A percentile compares a stretch with the other conserved stretches of the same genome.
Evolutionary conservation across 2,329 filamentous ascomycete species (phyloP).

Genomic region (Ophiostoma tasmaniense): DNA sequence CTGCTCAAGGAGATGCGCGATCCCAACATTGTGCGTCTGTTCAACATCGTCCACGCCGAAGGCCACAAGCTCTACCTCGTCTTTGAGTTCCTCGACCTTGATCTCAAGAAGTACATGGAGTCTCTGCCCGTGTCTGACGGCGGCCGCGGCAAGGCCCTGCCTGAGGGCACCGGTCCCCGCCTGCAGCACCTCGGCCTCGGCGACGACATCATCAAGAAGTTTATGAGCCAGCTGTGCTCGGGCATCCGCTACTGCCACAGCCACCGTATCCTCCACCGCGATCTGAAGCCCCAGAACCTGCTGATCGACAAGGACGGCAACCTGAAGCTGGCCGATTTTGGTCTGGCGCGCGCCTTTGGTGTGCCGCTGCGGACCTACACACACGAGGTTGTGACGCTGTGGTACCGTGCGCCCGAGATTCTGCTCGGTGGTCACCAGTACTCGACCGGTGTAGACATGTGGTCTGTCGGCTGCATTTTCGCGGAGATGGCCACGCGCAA

Average conservation of each 20-base stretch:
- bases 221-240: conserved; percentile 76
- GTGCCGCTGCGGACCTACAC: conserved; percentile 83
- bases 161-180: conserved; percentile 59
- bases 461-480: conserved; percentile 85
- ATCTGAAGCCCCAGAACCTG: conserved; percentile 79
- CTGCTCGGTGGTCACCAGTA: conserved; percentile 80
- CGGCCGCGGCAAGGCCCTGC: conserved; percentile 70
- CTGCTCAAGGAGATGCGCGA: conserved; percentile 88
- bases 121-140: conserved; percentile 71
- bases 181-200: conserved; percentile 62
- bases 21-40: conserved; percentile 72
- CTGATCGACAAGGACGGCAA: conserved; percentile 80
- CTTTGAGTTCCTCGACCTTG: conserved; percentile 77
- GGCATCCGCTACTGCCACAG: conserved; percentile 79
- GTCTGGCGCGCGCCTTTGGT: conserved; percentile 79
- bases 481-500: conserved; percentile 90
- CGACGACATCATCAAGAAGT: conserved; percentile 77
- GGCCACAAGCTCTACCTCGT: conserved; percentile 88
- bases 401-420: conserved; percentile 83
- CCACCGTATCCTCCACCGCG: conserved; percentile 74
- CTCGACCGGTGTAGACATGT: conserved; percentile 90
- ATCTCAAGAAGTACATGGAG: conserved; percentile 94
- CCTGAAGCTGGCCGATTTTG: conserved; percentile 78
- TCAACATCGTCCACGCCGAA: conserved; percentile 87
- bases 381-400: conserved; percentile 84